Evolutionary conservation across 306 rosid genomes (phyloP).

Genomic region (Begonia masoniana): DNA sequence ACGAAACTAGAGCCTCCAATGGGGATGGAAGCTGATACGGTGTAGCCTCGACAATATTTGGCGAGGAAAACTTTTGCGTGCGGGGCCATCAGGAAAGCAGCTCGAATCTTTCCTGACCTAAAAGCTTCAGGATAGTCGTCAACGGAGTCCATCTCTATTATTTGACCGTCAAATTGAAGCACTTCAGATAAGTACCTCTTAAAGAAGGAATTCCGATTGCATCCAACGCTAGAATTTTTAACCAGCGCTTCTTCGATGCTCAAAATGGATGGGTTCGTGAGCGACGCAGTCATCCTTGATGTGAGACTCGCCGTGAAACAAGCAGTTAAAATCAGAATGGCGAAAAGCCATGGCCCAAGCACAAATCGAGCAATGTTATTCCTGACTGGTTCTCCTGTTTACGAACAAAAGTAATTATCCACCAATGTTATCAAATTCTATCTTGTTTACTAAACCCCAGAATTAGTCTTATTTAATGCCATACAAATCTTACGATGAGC

Average conservation of each 20-base stretch:
- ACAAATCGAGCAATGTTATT: slow-evolving; percentile 40
- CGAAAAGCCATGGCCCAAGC: slow-evolving; percentile 52
- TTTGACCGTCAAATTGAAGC: slow-evolving; percentile 16
- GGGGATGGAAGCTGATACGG: slow-evolving; percentile 23
- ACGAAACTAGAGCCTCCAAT: slow-evolving; percentile 54
- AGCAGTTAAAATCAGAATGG: slow-evolving; percentile 26
- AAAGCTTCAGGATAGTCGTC: slow-evolving; percentile 41
- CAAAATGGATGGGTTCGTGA: slow-evolving; percentile 28
- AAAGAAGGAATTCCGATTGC: slow-evolving; percentile 43
- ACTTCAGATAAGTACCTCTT: slow-evolving; percentile 18
- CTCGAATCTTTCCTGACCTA: slow-evolving; percentile 24
- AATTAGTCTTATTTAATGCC: not conserved
- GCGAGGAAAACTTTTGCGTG: slow-evolving; percentile 52
- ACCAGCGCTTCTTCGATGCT: slow-evolving; percentile 23
- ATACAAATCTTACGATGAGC: not conserved
- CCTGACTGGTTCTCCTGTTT: slow-evolving; percentile 35
- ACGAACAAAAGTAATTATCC: not conserved
- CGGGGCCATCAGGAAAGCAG: slow-evolving; percentile 50
- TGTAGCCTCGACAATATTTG: slow-evolving; percentile 29
- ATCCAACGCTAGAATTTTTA: slow-evolving; percentile 25
- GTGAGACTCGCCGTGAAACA: slow-evolving; percentile 51
- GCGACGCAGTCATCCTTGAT: slow-evolving; percentile 30
- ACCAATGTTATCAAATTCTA: no score
- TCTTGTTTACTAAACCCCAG: no score
- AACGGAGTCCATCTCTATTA: slow-evolving; percentile 19